Conservation (phyloP, 78 protist species). For the Pigoraptor vietnamica region DNA sequence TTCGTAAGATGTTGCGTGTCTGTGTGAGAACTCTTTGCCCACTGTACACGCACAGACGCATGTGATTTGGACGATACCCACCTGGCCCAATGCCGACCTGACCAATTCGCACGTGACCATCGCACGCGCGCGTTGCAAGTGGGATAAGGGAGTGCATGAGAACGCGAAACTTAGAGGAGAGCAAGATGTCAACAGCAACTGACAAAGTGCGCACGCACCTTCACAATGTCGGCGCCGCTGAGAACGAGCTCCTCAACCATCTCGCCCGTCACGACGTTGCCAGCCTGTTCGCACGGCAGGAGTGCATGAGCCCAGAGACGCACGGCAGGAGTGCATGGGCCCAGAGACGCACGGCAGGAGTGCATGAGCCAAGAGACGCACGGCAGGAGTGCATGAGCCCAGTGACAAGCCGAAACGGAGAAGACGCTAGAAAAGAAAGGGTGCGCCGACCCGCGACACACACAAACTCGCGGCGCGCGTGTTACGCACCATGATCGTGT, state of each 20-base stretch:
- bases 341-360: neutral
- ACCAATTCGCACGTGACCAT: no score
- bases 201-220: constrained; percentile 34
- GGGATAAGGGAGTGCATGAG: no score
- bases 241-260: constrained; percentile 60
- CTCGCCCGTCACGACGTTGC: constrained; percentile 65
- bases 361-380: neutral
- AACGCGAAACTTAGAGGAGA: no score
- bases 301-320: neutral
- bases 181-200: no score
- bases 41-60: no score
- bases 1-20: neutral
- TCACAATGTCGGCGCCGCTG: constrained; percentile 59
- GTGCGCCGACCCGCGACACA: neutral
- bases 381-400: neutral
- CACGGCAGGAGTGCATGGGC: no score
- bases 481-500: constrained; percentile 46
- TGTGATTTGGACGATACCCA: no score
- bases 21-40: neutral
- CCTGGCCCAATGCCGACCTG: no score
- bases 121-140: no score
- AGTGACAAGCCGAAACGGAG: neutral
- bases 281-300: constrained; percentile 21
- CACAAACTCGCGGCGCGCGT: neutral
- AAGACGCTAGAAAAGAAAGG: neutral